Conservation (phyloP, 768 basidiomycete species). For the Rhizopogon salebrosus region DNA sequence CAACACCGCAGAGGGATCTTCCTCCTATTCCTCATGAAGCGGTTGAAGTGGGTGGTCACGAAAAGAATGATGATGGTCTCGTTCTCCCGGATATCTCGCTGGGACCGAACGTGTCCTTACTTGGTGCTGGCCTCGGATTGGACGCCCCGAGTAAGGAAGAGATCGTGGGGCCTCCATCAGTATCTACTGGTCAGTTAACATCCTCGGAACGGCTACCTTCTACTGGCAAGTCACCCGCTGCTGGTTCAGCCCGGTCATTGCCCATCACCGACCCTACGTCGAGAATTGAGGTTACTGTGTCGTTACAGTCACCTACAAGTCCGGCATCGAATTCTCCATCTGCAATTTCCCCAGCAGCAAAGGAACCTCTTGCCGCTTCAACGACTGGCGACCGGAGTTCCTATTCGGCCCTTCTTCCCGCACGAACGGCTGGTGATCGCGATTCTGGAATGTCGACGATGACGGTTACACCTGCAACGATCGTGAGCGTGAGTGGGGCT, state of each 20-base stretch:
- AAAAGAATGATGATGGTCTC: background rate
- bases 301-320: background rate
- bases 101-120: conserved; percentile 7
- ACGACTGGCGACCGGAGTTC: conserved; percentile 1
- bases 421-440: conserved; percentile 17
- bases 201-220: background rate
- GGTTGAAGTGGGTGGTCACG: background rate
- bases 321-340: background rate
- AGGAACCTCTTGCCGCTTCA: background rate
- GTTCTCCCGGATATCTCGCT: conserved; percentile 11
- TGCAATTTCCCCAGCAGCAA: background rate
- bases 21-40: background rate
- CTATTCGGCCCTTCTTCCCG: conserved; percentile 15
- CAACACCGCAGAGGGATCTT: background rate
- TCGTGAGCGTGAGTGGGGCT: conserved; percentile 42
- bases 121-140: conserved; percentile 8
- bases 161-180: background rate
- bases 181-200: background rate
- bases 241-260: no score
- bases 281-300: background rate
- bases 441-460: conserved; percentile 32
- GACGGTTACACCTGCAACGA: conserved; percentile 38
- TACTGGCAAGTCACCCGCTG: no score
- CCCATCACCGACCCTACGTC: no score
- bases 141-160: background rate